Conservation (phyloP, 2,329 filamentous ascomycete species). For the Penicillium sp. region DNA sequence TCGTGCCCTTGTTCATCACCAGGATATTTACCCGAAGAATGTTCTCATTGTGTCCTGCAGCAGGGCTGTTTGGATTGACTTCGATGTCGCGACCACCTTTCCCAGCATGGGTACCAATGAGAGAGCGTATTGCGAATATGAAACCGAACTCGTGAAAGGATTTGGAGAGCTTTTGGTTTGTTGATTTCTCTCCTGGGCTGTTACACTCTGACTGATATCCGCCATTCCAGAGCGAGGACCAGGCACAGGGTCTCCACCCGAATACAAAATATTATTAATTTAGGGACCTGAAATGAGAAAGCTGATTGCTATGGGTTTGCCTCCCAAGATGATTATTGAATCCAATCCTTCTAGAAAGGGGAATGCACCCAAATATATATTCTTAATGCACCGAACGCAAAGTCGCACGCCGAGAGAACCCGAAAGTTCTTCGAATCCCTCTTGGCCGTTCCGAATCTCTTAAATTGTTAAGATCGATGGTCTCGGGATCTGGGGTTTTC, state of each 20-base stretch:
- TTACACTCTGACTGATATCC: background rate
- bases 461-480: too few species aligned
- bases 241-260: constrained; percentile 18
- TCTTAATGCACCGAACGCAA: too few species aligned
- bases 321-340: too few species aligned
- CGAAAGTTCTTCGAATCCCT: too few species aligned
- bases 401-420: too few species aligned
- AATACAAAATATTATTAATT: constrained; percentile 24
- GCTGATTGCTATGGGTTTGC: too few species aligned
- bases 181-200: constrained; percentile 5
- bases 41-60: constrained; percentile 20
- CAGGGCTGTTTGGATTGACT: constrained; percentile 26
- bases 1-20: constrained; percentile 18
- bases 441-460: too few species aligned
- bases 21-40: constrained; percentile 22
- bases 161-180: constrained; percentile 4
- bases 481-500: too few species aligned
- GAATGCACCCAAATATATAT: too few species aligned
- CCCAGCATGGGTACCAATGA: constrained; percentile 6
- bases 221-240: constrained; percentile 22
- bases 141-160: too few species aligned
- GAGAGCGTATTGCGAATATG: constrained; percentile 11
- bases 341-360: too few species aligned
- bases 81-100: constrained; percentile 27
- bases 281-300: too few species aligned